These are phyloP conservation scores for Uronychia binucleata DNA, from an alignment of 73 alveolate species.

Conservation along the genomic window DNA sequence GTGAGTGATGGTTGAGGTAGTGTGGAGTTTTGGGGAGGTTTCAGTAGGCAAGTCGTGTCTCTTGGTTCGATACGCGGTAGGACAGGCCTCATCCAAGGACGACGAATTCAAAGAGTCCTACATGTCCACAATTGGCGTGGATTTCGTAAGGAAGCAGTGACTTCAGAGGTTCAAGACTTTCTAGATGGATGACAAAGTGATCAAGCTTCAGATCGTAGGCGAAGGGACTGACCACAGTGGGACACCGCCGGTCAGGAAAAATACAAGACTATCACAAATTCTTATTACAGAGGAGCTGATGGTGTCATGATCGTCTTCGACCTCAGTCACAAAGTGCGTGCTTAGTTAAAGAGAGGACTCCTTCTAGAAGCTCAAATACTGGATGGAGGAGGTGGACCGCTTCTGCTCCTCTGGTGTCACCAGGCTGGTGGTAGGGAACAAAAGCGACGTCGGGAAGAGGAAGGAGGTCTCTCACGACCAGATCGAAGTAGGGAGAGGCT, in stretches of 20 bases:
- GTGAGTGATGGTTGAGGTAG: no score
- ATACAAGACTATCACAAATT: slow-evolving; percentile 31
- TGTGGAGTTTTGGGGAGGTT: no score
- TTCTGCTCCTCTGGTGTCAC: background rate
- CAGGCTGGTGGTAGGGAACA: background rate
- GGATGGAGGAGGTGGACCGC: background rate
- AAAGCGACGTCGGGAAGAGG: background rate
- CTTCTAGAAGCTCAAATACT: no score
- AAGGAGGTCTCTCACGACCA: background rate
- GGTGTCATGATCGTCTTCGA: slow-evolving; percentile 51
- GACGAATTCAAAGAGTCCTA: background rate
- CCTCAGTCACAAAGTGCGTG: slow-evolving; percentile 7
- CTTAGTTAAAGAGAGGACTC: background rate
- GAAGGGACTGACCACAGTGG: slow-evolving; percentile 10
- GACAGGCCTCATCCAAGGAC: background rate
- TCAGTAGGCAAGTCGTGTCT: slow-evolving; percentile 31
- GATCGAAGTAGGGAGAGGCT: background rate
- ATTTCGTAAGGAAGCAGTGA: slow-evolving; percentile 15
- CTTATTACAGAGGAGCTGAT: slow-evolving; percentile 28
- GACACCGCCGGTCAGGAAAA: slow-evolving; percentile 54
- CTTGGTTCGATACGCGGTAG: slow-evolving; percentile 11
- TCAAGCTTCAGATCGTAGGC: slow-evolving; percentile 24
- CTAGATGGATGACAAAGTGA: slow-evolving; percentile 13
- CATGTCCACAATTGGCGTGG: slow-evolving; percentile 37
- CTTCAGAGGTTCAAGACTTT: background rate